Evolutionary conservation across 2,329 filamentous ascomycete species (phyloP), one percentile per base, ranked within the genome.

Genomic region (Lachnellula cervina): DNA sequence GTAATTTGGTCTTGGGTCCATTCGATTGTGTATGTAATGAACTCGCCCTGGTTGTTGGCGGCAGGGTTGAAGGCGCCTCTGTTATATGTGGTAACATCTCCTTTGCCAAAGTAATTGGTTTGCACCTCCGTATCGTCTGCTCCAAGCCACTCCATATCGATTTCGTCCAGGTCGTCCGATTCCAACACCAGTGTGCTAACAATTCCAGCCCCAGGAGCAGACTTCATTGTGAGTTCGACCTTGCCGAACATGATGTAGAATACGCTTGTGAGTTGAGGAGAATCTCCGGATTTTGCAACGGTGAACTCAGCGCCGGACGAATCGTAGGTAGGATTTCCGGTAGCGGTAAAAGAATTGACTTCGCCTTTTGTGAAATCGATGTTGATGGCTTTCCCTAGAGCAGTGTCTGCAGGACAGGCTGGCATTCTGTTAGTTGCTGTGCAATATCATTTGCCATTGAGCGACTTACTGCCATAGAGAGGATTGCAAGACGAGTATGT

Each of bases 231-330:
- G 63, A 92, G 83, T 62, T 96, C 88, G 68, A 97, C 89, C 61
- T 87, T 88, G 63, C 94, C 94, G 71, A 97, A 99, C 94, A 99
- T 97, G 76, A 99, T 96, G 79, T 97, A 97, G 82, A 96, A 97
- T 67, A 94, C 83, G 59, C 91, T 96, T 62, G 81, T 81, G 59
- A 99, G 82, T 71, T 93, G 88, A 0, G 94, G 94, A 3, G 90
- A 83, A 69, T 99, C 90, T 55, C 93, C 92, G 50, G 85, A 79
- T 68, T 85, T 76, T 51, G 83, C 74, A 51, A 99, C 86, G 25
- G 89, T 91, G 71, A 99, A 95, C 16, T 82, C 82, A 25, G 82
- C 92, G 57, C 94, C 94, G 69, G 92, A 81, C 55, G 78, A 77
- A 69, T 79, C 81, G 75, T 96, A 97, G 1, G 83, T 84, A 3